Conservation (phyloP, 106 monocot genomes). For the Allium sativum region DNA sequence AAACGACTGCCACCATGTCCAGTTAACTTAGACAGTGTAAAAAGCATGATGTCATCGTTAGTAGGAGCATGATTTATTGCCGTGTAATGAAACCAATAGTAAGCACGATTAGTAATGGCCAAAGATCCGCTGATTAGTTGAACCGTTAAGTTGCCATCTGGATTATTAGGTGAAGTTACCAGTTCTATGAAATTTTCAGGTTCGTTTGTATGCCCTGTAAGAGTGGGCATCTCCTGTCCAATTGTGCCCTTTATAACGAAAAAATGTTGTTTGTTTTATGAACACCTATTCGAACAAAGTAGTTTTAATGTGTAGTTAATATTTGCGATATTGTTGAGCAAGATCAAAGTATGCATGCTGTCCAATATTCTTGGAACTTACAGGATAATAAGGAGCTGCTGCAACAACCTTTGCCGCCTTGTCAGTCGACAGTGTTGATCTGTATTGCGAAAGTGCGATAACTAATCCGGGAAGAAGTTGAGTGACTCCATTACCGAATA, state of each 20-base stretch:
- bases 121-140: slow-evolving; percentile 35
- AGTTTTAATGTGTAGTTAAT: too few species aligned
- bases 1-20: slow-evolving; percentile 13
- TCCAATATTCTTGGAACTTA: not conserved
- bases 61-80: slow-evolving; percentile 36
- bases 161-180: slow-evolving; percentile 81
- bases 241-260: slow-evolving; percentile 25
- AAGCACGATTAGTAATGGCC: slow-evolving; percentile 53
- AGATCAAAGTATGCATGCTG: not conserved
- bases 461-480: slow-evolving; percentile 62
- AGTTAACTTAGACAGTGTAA: slow-evolving; percentile 23
- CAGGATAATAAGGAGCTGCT: slow-evolving; percentile 45
- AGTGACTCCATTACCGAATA: slow-evolving; percentile 55
- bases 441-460: slow-evolving; percentile 43
- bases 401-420: slow-evolving; percentile 44
- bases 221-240: slow-evolving; percentile 43
- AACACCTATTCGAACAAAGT: slow-evolving; percentile 21
- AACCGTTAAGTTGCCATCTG: slow-evolving; percentile 22
- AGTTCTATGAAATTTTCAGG: slow-evolving; percentile 43
- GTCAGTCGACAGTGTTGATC: not conserved
- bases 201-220: slow-evolving; percentile 15
- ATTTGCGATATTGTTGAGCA: too few species aligned
- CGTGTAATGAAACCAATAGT: slow-evolving; percentile 80
- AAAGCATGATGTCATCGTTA: slow-evolving; percentile 71
- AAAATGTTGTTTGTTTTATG: slow-evolving; percentile 32